phyloP scores from a whole-genome alignment of 805 yeast species.

The Candida lessepsii region DNA sequence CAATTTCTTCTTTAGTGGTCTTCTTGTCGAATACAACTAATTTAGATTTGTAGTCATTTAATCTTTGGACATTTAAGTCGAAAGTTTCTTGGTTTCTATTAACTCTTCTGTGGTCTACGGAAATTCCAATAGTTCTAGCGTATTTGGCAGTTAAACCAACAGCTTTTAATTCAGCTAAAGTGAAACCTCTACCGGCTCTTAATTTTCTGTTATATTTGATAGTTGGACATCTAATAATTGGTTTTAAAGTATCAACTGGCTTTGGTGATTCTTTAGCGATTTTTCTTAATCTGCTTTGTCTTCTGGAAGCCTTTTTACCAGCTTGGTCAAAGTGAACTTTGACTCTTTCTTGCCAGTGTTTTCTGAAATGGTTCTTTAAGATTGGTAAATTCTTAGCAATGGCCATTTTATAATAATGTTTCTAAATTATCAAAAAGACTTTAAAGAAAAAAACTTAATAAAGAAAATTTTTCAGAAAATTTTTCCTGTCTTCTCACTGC shows the following conservation, averaged over 20 bases:
- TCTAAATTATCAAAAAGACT: slow-evolving; percentile 7
- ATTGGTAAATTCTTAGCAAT: slow-evolving; percentile 98
- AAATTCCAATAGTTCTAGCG: slow-evolving; percentile 98
- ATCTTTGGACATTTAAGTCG: slow-evolving; percentile 92
- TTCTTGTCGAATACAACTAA: slow-evolving; percentile 94
- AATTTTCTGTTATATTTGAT: slow-evolving; percentile 98
- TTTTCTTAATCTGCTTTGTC: slow-evolving; percentile 89
- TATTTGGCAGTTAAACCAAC: slow-evolving; percentile 87
- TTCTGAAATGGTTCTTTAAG: slow-evolving; percentile 99
- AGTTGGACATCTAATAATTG: slow-evolving; percentile 98
- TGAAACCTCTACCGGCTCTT: slow-evolving; percentile 99
- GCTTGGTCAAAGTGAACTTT: slow-evolving; percentile 99
- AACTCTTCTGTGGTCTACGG: slow-evolving; percentile 99
- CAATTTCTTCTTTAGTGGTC: slow-evolving; percentile 66
- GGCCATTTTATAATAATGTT: slow-evolving; percentile 52
- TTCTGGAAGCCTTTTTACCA: slow-evolving; percentile 97
- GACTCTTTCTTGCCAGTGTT: slow-evolving; percentile 99
- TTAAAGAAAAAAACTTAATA: slow-evolving; percentile 1
- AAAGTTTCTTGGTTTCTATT: slow-evolving; percentile 96
- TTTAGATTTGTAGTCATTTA: slow-evolving; percentile 93
- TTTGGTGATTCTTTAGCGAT: slow-evolving; percentile 97
- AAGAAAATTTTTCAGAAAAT: slow-evolving; percentile 5
- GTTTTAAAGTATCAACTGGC: slow-evolving; percentile 95
- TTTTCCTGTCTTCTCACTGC: slow-evolving; percentile 6
- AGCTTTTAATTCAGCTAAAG: slow-evolving; percentile 97